Base-by-base conservation (phyloP, 495 filamentous ascomycete species). In the Neurospora sp. region DNA sequence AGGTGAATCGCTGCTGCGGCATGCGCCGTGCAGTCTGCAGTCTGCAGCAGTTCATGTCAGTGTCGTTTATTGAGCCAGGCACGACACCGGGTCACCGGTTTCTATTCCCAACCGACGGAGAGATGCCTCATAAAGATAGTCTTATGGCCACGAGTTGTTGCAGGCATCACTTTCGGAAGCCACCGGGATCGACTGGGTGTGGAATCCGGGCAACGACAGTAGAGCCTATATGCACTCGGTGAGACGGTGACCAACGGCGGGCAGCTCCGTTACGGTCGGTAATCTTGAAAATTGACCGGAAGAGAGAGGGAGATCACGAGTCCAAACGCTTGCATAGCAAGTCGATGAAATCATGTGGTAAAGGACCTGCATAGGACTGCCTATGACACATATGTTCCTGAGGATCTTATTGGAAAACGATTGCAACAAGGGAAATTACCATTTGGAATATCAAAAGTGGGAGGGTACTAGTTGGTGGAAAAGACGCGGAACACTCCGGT, bases 101-200 rank as follows among this genome's bases (percentile, higher is more conserved):
- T 35, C 54, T 1, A 35, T 35, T 18, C 7, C 16, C 6, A 18
- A 35, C 27, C 14, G 27, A 31, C 27, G 23, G 54, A 62, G 23
- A 62, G 54, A 66, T 66, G 54, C 27, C 27, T 66, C 7, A 16
- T 12, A 8, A 16, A 66, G 54, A 16, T 3, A 9, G 14, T 35
- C 14, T 35, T 62, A 14, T 31, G 27, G 54, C 35, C 54, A 35
- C 54, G 27, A 66, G 54, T 66, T 66, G 20, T 27, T 59, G 20
- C 10, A 59, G 11, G 11, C 5, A 59, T 66, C 54, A 83, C 35
- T 80, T 39, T 42, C 20, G 72, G 44, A 39, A 70, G 27, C 62
- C 27, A 23, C 5, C 31, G 39, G 39, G 39, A 69, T 42, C 39
- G 46, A 41, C 14, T 70, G 23, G 39, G 38, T 39, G 35, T 70